Conservation (phyloP, 2,329 filamentous ascomycete species). For the Colletotrichum magnum region DNA sequence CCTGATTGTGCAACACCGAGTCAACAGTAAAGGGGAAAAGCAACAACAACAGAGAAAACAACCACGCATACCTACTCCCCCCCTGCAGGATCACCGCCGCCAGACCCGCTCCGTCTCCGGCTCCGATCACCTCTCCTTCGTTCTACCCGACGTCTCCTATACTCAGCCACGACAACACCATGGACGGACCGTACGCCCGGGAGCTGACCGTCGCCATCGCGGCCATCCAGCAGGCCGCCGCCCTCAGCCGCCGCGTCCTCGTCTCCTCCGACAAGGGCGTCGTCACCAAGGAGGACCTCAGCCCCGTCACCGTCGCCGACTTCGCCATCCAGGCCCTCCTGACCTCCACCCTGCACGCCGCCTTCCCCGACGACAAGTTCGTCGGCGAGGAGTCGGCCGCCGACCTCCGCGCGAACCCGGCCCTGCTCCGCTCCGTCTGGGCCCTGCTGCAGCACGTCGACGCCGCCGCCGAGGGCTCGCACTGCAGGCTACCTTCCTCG, state of each 20-base stretch:
- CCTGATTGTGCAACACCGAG: too few relatives aligned
- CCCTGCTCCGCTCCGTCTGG: conserved; percentile 64
- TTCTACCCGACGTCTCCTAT: background rate
- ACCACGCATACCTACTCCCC: background rate
- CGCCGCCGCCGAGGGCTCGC: conserved; percentile 44
- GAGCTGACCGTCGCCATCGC: conserved; percentile 61
- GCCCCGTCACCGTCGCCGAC: conserved; percentile 71
- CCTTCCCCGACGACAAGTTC: conserved; percentile 66
- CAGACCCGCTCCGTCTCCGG: conserved; percentile 7
- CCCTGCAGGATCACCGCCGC: conserved; percentile 20
- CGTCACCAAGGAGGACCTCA: conserved; percentile 68
- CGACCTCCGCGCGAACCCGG: conserved; percentile 59
- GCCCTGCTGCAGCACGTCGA: conserved; percentile 54
- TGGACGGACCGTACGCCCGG: conserved; percentile 58
- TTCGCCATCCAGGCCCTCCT: conserved; percentile 72
- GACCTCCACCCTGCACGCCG: conserved; percentile 62
- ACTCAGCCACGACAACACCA: conserved; percentile 40
- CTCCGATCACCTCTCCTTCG: background rate
- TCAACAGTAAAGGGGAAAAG: too few relatives aligned
- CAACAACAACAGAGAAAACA: background rate
- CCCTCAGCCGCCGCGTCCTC: conserved; percentile 65
- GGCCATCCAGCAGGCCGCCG: conserved; percentile 61
- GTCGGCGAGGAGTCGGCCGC: conserved; percentile 70
- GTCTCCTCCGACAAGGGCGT: conserved; percentile 63
- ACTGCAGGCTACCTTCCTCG: conserved; percentile 53